Percentiles rank a stretch among this genome's conserved stretches.
phyloP scores from a whole-genome alignment of 1,139 yeast genomes.

The Debaryomyces fabryi region DNA sequence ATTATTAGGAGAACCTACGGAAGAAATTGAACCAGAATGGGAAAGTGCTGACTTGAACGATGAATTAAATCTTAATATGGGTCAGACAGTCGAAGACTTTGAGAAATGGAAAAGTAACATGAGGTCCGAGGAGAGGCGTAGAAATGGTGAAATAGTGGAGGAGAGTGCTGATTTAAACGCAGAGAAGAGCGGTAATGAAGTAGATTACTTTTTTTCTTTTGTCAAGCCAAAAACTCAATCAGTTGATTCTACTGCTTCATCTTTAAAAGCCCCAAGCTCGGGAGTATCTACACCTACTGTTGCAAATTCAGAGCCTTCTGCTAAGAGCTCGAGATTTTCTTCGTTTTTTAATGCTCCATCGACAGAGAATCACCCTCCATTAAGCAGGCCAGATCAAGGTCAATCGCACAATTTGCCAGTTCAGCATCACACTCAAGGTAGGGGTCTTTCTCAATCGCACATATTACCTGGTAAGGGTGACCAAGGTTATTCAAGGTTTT shows the following conservation, averaged over 20 bases:
- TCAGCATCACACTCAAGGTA: constrained; percentile 1
- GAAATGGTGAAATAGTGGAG: constrained; percentile 47
- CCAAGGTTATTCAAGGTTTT: constrained; percentile 10
- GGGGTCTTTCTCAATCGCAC: constrained; percentile 3
- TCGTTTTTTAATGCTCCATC: constrained; percentile 40
- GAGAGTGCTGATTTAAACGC: constrained; percentile 21
- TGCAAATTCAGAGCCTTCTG: constrained; percentile 17
- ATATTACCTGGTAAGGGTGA: constrained; percentile 2
- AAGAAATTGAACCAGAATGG: constrained; percentile 58
- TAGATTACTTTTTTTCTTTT: constrained; percentile 56
- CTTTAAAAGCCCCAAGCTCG: constrained; percentile 13
- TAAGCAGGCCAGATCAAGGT: constrained; percentile 8
- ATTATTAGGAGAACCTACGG: constrained; percentile 41
- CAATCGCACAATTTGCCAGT: constrained; percentile 4
- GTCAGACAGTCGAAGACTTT: constrained; percentile 68
- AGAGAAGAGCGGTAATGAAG: constrained; percentile 43
- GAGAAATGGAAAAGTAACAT: constrained; percentile 69
- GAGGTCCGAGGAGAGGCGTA: constrained; percentile 57
- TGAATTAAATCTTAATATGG: constrained; percentile 44
- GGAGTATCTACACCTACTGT: constrained; percentile 14
- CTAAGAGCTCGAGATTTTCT: constrained; percentile 49
- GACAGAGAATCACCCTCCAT: constrained; percentile 7
- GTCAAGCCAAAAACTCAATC: constrained; percentile 34
- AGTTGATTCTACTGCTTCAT: constrained; percentile 11
- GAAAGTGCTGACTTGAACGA: constrained; percentile 39